Percentiles rank a stretch among this genome's conserved stretches.
Conservation (phyloP, 306 rosid species). For the Rosa multiflora region DNA sequence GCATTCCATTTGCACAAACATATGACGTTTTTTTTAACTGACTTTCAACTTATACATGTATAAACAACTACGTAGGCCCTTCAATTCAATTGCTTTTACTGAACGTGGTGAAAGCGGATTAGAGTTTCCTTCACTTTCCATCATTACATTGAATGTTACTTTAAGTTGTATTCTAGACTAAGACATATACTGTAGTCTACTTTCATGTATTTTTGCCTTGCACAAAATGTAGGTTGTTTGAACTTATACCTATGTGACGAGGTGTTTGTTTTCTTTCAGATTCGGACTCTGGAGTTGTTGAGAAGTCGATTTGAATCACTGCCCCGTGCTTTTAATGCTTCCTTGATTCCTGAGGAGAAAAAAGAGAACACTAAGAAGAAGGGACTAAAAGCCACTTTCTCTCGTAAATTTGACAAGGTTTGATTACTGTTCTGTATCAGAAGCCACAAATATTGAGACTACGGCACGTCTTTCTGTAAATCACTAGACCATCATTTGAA, state of each 20-base stretch:
- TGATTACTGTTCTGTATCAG: conserved; percentile 29
- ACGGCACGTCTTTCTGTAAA: background rate
- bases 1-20: background rate
- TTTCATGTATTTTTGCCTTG: conserved; percentile 2
- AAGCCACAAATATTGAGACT: conserved; percentile 14
- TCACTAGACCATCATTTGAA: background rate
- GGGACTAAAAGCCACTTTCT: conserved; percentile 63
- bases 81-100: background rate
- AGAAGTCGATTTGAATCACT: conserved; percentile 82
- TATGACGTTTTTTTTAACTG: too few species aligned
- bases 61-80: background rate
- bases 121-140: background rate
- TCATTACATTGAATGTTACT: background rate
- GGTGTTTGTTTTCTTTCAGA: conserved; percentile 52
- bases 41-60: background rate
- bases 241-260: conserved; percentile 21
- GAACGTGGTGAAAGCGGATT: background rate
- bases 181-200: conserved; percentile 8
- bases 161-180: background rate
- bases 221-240: conserved; percentile 21
- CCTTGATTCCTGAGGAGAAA: conserved; percentile 69
- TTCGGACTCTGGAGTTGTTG: conserved; percentile 81
- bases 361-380: conserved; percentile 44
- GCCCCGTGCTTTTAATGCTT: conserved; percentile 84
- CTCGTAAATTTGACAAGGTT: conserved; percentile 78